Percentiles rank a stretch among this genome's conserved stretches.
These are phyloP conservation scores for Crataegus laevigata DNA, from an alignment of 306 rosid species.

Conservation along the genomic window DNA sequence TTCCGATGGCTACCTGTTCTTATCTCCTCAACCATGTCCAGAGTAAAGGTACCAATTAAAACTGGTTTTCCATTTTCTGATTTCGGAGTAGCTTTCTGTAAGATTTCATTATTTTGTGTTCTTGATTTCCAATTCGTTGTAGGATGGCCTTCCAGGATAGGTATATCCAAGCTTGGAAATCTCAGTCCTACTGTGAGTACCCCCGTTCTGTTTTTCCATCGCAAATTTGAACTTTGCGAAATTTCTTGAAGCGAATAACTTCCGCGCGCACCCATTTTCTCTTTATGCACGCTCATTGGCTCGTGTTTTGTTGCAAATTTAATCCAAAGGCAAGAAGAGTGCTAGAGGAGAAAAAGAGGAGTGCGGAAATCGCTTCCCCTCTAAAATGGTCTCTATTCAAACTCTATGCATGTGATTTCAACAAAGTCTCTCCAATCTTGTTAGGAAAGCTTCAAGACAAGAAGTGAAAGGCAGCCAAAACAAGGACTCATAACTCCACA, in stretches of 20 bases:
- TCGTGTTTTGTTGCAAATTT: neutral
- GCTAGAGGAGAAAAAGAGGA: no score
- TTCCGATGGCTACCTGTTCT: conserved; percentile 18
- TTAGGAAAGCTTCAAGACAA: conserved; percentile 44
- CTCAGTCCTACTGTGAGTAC: conserved; percentile 19
- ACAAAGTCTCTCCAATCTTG: neutral
- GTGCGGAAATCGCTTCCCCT: no score
- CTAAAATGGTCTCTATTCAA: neutral
- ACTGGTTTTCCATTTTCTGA: neutral
- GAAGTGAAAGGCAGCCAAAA: conserved; percentile 18
- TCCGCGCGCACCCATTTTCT: neutral
- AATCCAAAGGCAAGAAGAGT: neutral
- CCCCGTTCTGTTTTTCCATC: neutral
- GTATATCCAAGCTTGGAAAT: conserved; percentile 11
- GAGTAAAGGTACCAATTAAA: conserved; percentile 20
- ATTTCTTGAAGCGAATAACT: neutral
- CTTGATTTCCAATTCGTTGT: neutral
- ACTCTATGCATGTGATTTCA: neutral
- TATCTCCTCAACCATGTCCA: conserved; percentile 24
- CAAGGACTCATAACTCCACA: conserved; percentile 13
- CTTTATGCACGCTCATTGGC: no score
- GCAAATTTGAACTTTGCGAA: neutral
- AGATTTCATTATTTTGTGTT: neutral
- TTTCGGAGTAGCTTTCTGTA: neutral
- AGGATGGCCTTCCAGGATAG: conserved; percentile 22